Base-by-base conservation (phyloP, 352 stramenopile species). In the Thraustochytrium sp. region DNA sequence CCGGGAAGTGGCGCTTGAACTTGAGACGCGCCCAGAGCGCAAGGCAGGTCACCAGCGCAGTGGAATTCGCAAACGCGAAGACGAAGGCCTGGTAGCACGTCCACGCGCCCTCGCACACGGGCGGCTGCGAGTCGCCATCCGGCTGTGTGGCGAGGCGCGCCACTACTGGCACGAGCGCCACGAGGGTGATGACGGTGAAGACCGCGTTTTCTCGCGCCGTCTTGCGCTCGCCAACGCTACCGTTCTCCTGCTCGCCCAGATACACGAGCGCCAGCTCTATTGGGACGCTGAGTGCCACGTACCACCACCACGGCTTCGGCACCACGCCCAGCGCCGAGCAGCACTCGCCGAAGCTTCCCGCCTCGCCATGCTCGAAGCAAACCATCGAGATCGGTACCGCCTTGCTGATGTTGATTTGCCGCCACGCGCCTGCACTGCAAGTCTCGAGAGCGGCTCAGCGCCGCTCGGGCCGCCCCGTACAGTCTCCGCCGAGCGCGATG, bases 41-140 rank as follows among this genome's bases (percentile, higher is more conserved):
- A 8, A 77, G 42, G 36, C 65, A 77, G 13, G 65, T 77, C 13
- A 77, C n/a, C 34, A 77, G 9, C 21, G 46, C 65, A 26, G 65
- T n/a, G 0, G 65, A 77, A 36, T 77, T 77, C 31, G 65, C 11
- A 75, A 77, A 77, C 0, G 31, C 64, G 3, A 62, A 77, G 0
- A 77, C 65, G 8, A 77, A 77, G 49, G 42, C 65, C 65, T 77
- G 40, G 3, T 77, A 77, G 46, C 65, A 77, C n/a, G 38, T 77
- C 65, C 65, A 77, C 11, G 8, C 42, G 46, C 49, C 65, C n/a
- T 62, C 65, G 65, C 65, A 77, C 11, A 62, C 59, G 2, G 13
- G n/a, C 9, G 9, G 9, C 16, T n/a, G n/a, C n/a, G n/a, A n/a
- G n/a, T 77, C 42, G 46, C 64, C 46, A 3, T 38, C 9, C 18